Evolutionary conservation across 2,329 filamentous ascomycete genomes (phyloP), one percentile per base, ranked within the genome.

Genomic region (Lomentospora prolificans): DNA sequence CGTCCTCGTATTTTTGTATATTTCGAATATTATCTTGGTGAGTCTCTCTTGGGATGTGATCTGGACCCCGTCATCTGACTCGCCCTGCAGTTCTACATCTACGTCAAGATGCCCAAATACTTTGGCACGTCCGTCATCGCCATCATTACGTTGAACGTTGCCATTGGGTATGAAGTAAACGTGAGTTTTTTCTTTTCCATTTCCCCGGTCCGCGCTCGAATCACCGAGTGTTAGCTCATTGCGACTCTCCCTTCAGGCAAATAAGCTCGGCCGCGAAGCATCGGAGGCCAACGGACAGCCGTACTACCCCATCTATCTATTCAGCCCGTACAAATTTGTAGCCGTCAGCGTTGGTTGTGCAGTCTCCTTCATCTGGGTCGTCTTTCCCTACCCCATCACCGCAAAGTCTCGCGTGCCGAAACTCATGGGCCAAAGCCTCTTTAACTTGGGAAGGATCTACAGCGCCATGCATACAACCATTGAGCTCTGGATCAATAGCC

Each of bases 401-500:
- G 52, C 52, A 9, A 54, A 54, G 8, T 54, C 52, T 14, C 17
- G n/a, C 2, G 52, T 54, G 8, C 52, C 52, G 4, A 44, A 46
- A 12, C 52, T 54, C 52, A 46, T 44, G 24, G 52, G 52, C n/a
- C 52, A 54, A 25, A 36, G 28, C 8, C 36, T 54, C 14, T 46
- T 54, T 36, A 54, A 44, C 19, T 25, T 54, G 7, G 52, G 36
- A 7, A 25, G 52, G 14, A 22, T 54, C 39, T 54, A 54, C 52
- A 54, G 52, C 24, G 52, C n/a, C 36, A 54, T 54, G 52, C 52
- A 54, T 19, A 44, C 52, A 3, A 54, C 52, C 1, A 46, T 46
- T 28, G 22, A 58, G 52, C 56, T 58, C 2, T 60, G 52, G 25
- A 57, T 60, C 51, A 56, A 53, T 44, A 36, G 55, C 51, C 19